Base-by-base conservation (phyloP, 2,329 filamentous ascomycete species). In the Colletotrichum neosansevieriae region DNA sequence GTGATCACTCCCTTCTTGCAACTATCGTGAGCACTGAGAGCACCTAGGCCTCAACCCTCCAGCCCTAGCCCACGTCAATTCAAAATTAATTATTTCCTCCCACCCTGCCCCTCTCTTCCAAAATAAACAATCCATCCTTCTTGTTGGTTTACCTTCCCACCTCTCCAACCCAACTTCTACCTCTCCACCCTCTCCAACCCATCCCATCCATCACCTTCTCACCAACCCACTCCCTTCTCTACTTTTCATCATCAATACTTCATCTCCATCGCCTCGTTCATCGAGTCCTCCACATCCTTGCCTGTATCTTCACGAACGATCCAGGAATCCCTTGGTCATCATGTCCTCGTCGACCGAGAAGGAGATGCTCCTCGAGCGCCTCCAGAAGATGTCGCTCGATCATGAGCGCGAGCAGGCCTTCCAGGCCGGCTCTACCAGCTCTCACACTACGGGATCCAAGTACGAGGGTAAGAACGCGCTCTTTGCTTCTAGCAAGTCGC, bases 311-410 rank as follows among this genome's bases (percentile, higher is more conserved):
- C 34, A 50, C 13, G 49, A 57, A 19, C 11, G 42, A 10, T 5
- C 44, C 29, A 51, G 10, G 17, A 42, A 38, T 13, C 36, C 21
- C 17, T 11, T 29, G 15, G 5, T 29, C 45, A 51, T 40, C 49
- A 67, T 67, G 63, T 56, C 63, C 15, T 34, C 59, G 29, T 53
- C 65, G 3, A 34, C 44, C n/a, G 53, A 54, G 21, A 58, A 64
- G 19, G 51, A 51, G 53, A 58, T 58, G 60, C 60, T 67, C 61
- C 44, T 67, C 17, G 65, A 67, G 45, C 65, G 50, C 1, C 65
- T 67, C 5, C 60, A 58, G 24, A 53, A 67, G 60, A 51, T 67
- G 19, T 57, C 59, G 5, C 5, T 54, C 11, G 51, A 64, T 51
- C 65, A 67, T 32, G 60, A 67, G 44, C 60, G 32, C 3, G 65